Evolutionary conservation across 2,329 filamentous ascomycete genomes (phyloP), one percentile per base, ranked within the genome.

Genomic region (Colletotrichum agaves): DNA sequence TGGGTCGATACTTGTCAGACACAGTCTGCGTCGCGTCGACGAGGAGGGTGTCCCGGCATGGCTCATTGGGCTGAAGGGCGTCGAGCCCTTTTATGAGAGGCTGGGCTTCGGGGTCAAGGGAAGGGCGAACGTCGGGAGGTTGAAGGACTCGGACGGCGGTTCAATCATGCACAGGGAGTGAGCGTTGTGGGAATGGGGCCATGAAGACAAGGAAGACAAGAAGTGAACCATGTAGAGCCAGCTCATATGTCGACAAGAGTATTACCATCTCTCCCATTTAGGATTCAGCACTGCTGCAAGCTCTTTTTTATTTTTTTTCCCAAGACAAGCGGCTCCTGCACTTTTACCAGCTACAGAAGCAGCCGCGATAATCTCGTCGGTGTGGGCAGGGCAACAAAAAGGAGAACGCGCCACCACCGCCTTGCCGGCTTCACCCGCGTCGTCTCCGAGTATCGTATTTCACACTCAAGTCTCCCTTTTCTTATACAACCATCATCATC

Each of bases 131-230:
- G 74, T 79, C 21, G 78, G 77, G 1, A 75, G 78, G 63, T 53
- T 81, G 70, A 69, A 72, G 10, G 71, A 72, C 27, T 81, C 78
- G 78, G 73, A 78, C 31, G 78, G 78, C 10, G 78, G 79, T 1
- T 55, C 73, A 7, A 67, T 81, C 67, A 80, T 81, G 79, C 78
- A 79, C 44, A 74, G 75, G 55, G 76, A 78, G 61, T 79, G 72
- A 61, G 70, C n/a, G 12, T 7, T 8, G 27, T 10, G 27, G 4
- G 12, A 13, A 37, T 17, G 3, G 3, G 2, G 2, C n/a, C 49
- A 17, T 17, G 12, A 13, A 66, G 19, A 15, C 0, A 4, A 6
- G 3, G 10, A 33, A 11, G 13, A 10, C 7, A 4, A 13, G 1
- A 4, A 10, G 27, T 41, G 19, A 43, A 27, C 27, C 6, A 27